Evolutionary conservation across 129 eudicot species (phyloP).

Genomic region (Cynara cardunculus): DNA sequence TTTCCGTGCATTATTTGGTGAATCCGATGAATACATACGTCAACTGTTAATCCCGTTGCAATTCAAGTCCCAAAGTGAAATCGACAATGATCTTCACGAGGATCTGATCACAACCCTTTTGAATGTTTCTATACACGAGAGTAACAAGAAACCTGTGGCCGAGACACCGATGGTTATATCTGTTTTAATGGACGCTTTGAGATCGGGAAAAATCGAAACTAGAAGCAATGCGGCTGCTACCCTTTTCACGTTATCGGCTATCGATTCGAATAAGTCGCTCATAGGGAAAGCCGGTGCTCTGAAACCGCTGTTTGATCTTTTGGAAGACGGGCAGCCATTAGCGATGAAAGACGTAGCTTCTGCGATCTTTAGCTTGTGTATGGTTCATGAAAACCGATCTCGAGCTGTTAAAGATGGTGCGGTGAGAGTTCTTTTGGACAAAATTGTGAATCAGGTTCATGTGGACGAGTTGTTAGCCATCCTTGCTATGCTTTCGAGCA

Average conservation of each 20-base stretch:
- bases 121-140: constrained; percentile 82
- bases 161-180: constrained; percentile 76
- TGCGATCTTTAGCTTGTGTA: constrained; percentile 79
- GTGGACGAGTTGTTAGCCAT: constrained; percentile 81
- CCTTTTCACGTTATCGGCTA: constrained; percentile 84
- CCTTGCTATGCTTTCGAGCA: constrained; percentile 81
- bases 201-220: constrained; percentile 64
- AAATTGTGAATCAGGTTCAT: constrained; percentile 44
- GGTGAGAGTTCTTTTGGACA: constrained; percentile 58
- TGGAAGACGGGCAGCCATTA: constrained; percentile 69
- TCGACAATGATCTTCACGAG: constrained; percentile 72
- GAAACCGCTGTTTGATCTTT: constrained; percentile 65
- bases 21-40: constrained; percentile 54
- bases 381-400: constrained; percentile 67
- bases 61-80: constrained; percentile 27
- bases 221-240: constrained; percentile 90
- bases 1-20: constrained; percentile 83
- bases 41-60: constrained; percentile 58
- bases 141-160: constrained; percentile 83
- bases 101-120: constrained; percentile 80
- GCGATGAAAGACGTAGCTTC: constrained; percentile 94
- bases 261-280: constrained; percentile 72
- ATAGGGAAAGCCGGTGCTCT: constrained; percentile 80
- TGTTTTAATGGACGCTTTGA: constrained; percentile 59
- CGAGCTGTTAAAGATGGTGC: constrained; percentile 85